Percentiles rank a stretch among this genome's conserved stretches.
Conservation (phyloP, 331 rosid genomes). For the Malus hybrid region DNA sequence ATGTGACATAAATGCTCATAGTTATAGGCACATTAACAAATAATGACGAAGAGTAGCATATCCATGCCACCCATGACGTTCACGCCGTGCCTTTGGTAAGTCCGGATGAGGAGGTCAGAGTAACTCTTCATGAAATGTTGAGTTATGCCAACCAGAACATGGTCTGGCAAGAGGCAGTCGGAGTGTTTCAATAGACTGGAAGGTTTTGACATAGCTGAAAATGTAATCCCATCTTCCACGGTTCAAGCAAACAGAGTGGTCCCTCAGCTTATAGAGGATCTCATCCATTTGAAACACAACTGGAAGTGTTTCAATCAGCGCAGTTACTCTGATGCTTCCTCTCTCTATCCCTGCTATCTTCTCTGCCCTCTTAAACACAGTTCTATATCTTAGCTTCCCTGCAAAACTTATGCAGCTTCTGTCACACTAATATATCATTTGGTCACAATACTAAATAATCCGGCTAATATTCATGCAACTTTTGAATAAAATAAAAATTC, state of each 20-base stretch:
- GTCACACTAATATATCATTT: no score
- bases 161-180: slow-evolving; percentile 70
- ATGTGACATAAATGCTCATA: neutral
- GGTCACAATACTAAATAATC: neutral
- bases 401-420: slow-evolving; percentile 4
- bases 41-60: slow-evolving; percentile 12
- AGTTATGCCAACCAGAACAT: slow-evolving; percentile 79
- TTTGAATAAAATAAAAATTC: neutral
- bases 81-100: slow-evolving; percentile 77
- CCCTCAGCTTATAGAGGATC: slow-evolving; percentile 73
- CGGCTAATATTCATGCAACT: neutral
- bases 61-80: slow-evolving; percentile 99
- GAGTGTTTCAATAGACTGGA: slow-evolving; percentile 51
- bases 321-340: slow-evolving; percentile 90
- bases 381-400: slow-evolving; percentile 94
- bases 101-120: slow-evolving; percentile 75
- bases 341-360: slow-evolving; percentile 57
- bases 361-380: slow-evolving; percentile 81
- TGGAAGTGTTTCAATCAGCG: slow-evolving; percentile 84
- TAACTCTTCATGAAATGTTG: slow-evolving; percentile 90
- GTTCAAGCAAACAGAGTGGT: slow-evolving; percentile 79
- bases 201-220: slow-evolving; percentile 90
- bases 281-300: slow-evolving; percentile 93
- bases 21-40: neutral
- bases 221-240: slow-evolving; percentile 98